These are phyloP conservation scores for Russula sp. DNA, from an alignment of 768 basidiomycete genomes.

Conservation along the genomic window DNA sequence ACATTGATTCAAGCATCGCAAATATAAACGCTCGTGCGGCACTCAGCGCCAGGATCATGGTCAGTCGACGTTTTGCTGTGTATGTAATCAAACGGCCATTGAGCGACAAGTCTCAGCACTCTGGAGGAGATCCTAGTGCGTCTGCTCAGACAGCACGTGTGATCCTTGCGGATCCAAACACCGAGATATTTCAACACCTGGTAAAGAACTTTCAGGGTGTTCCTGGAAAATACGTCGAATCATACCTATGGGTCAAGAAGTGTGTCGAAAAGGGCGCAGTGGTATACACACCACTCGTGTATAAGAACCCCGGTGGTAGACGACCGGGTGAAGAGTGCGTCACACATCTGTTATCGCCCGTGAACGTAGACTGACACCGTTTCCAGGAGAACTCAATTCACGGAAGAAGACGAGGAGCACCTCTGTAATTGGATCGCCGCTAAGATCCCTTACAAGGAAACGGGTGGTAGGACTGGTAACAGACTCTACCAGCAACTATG, in stretches of 20 bases:
- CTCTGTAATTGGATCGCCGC: conserved; percentile 74
- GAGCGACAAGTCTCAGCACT: conserved; percentile 43
- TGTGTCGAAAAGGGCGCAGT: conserved; percentile 64
- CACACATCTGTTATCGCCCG: background rate
- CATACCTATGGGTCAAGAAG: conserved; percentile 78
- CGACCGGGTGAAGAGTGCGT: conserved; percentile 75
- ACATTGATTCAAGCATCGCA: conserved; percentile 74
- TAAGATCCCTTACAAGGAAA: conserved; percentile 79
- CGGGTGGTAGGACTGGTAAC: conserved; percentile 75
- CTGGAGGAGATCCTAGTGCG: conserved; percentile 70
- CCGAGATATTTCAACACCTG: conserved; percentile 66
- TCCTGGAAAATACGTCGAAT: conserved; percentile 70
- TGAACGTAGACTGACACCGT: background rate
- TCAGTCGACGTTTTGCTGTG: conserved; percentile 25
- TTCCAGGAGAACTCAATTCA: conserved; percentile 67
- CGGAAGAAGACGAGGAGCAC: conserved; percentile 65
- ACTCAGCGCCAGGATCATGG: conserved; percentile 65
- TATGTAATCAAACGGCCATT: background rate
- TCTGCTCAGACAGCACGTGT: conserved; percentile 65
- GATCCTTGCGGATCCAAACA: conserved; percentile 74
- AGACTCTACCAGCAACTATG: conserved; percentile 75
- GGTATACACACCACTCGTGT: conserved; percentile 65
- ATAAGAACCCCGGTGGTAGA: conserved; percentile 78
- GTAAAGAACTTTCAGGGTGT: conserved; percentile 65
- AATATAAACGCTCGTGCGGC: conserved; percentile 66